Percentiles rank a stretch among this genome's conserved stretches.
phyloP scores from a whole-genome alignment of 129 eudicot species.

The Artemisia annua region DNA sequence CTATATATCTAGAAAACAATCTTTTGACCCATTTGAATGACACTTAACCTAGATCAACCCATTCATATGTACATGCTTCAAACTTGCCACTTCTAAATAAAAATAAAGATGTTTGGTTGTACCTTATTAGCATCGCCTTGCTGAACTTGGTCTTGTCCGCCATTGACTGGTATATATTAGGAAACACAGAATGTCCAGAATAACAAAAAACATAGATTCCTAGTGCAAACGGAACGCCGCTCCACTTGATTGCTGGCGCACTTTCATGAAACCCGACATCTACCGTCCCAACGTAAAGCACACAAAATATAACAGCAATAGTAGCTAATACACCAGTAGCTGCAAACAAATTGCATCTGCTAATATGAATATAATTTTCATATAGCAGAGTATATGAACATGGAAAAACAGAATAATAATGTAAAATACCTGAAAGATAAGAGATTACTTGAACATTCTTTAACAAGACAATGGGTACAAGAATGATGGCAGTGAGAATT shows the following conservation, averaged over 20 bases:
- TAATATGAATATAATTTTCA: background rate
- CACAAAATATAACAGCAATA: constrained; percentile 55
- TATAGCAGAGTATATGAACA: background rate
- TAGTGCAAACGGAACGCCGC: constrained; percentile 76
- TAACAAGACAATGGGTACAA: constrained; percentile 80
- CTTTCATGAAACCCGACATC: constrained; percentile 67
- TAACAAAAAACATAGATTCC: constrained; percentile 91
- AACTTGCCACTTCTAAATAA: background rate
- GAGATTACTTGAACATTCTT: constrained; percentile 71
- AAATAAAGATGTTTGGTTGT: constrained; percentile 9
- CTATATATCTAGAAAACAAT: background rate
- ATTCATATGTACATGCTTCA: background rate
- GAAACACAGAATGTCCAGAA: constrained; percentile 91
- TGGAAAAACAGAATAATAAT: background rate
- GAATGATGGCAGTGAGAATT: constrained; percentile 52
- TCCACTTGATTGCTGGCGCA: constrained; percentile 57
- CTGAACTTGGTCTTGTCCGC: constrained; percentile 81
- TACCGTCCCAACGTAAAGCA: constrained; percentile 55
- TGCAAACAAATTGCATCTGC: constrained; percentile 35
- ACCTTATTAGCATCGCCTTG: constrained; percentile 64
- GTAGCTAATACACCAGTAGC: constrained; percentile 87
- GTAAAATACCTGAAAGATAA: constrained; percentile 71
- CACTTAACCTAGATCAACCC: background rate
- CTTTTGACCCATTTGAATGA: background rate
- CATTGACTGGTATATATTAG: constrained; percentile 95